Conservation (phyloP, 495 filamentous ascomycete species). For the Neurospora sp. region DNA sequence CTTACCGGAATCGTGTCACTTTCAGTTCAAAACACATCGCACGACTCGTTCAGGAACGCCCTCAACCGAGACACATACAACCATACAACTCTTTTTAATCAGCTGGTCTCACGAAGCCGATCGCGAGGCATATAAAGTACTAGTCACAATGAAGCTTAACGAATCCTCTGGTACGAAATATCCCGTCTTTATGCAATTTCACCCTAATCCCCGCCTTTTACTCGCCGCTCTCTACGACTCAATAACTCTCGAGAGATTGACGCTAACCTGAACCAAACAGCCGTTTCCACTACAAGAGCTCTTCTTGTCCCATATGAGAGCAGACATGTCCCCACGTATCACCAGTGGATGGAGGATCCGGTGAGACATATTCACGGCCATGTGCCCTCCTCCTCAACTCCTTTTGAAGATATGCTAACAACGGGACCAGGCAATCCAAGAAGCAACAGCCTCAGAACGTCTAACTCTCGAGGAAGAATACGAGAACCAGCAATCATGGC, state of each 20-base stretch:
- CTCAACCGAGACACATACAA: not conserved
- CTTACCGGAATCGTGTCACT: not conserved
- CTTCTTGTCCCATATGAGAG: slow-evolving; percentile 76
- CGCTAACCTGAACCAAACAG: slow-evolving; percentile 28
- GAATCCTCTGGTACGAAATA: slow-evolving; percentile 29
- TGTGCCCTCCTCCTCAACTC: not conserved
- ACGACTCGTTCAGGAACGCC: not conserved
- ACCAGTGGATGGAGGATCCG: slow-evolving; percentile 84
- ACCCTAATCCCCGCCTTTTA: not conserved
- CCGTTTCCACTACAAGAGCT: slow-evolving; percentile 51
- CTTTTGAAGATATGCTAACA: not conserved
- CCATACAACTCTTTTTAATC: not conserved
- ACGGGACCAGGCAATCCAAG: slow-evolving; percentile 55
- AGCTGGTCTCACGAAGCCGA: not conserved
- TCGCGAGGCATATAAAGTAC: not conserved
- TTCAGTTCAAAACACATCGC: not conserved
- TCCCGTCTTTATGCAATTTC: not conserved
- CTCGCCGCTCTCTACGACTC: not conserved
- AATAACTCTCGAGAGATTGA: not conserved
- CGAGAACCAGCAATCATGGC: slow-evolving; percentile 76
- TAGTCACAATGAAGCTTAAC: slow-evolving; percentile 28
- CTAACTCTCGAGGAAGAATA: slow-evolving; percentile 72
- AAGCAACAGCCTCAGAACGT: slow-evolving; percentile 75
- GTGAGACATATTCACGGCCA: slow-evolving; percentile 30
- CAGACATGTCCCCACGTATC: slow-evolving; percentile 73